Conservation (phyloP, 768 basidiomycete genomes). For the Termitomyces sp. region DNA sequence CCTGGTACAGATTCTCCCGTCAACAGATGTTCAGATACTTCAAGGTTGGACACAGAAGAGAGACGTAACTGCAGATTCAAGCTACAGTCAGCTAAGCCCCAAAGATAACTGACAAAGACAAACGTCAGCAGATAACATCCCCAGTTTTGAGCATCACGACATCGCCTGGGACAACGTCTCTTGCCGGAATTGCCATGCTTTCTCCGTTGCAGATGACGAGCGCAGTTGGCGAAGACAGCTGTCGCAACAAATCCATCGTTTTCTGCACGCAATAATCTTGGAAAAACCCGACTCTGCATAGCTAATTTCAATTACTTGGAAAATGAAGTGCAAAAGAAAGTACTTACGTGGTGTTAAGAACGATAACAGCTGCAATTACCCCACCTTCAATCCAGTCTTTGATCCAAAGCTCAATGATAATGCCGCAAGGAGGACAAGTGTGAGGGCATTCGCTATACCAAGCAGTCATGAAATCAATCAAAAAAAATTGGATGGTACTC, state of each 20-base stretch:
- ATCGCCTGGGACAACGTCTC: slow-evolving; percentile 38
- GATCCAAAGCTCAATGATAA: slow-evolving; percentile 50
- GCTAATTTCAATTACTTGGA: neutral
- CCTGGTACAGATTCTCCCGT: slow-evolving; percentile 49
- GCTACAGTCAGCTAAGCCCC: neutral
- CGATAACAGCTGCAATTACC: slow-evolving; percentile 40
- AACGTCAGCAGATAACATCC: slow-evolving; percentile 41
- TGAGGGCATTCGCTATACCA: slow-evolving; percentile 34
- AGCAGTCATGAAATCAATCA: neutral
- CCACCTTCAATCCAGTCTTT: slow-evolving; percentile 48
- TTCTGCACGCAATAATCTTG: slow-evolving; percentile 45
- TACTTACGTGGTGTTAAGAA: slow-evolving; percentile 33
- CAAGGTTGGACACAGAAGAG: slow-evolving; percentile 38
- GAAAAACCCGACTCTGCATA: slow-evolving; percentile 33
- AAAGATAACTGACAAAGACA: slow-evolving; percentile 1
- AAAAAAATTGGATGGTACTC: neutral
- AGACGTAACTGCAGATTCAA: slow-evolving; percentile 28
- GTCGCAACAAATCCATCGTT: slow-evolving; percentile 44
- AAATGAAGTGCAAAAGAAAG: neutral
- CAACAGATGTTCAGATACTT: slow-evolving; percentile 44
- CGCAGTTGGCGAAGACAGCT: slow-evolving; percentile 42
- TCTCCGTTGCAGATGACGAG: slow-evolving; percentile 37
- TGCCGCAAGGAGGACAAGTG: slow-evolving; percentile 27
- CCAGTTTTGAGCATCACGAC: slow-evolving; percentile 32
- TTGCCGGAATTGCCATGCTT: slow-evolving; percentile 32